phyloP scores from a whole-genome alignment of 495 filamentous ascomycete species.

The Neurospora sp. region DNA sequence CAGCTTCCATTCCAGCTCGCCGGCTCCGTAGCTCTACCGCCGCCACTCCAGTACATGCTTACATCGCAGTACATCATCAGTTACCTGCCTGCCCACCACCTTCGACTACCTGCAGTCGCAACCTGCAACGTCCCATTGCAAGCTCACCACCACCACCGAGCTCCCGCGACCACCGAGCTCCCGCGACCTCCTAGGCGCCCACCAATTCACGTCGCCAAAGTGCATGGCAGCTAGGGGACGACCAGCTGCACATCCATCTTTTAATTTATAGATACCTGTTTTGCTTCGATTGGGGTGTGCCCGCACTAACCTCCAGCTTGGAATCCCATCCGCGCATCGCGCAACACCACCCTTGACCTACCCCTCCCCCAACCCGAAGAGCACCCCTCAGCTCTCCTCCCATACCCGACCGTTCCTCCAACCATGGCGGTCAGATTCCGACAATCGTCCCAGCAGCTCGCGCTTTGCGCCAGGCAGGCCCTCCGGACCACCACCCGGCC shows the following conservation, averaged over 20 bases:
- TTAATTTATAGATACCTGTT: not conserved
- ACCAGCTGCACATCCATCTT: not conserved
- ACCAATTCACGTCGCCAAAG: constrained; percentile 1
- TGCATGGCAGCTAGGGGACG: constrained; percentile 2
- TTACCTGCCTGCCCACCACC: not conserved
- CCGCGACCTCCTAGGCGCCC: not conserved
- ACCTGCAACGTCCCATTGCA: not conserved
- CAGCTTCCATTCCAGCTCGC: not conserved
- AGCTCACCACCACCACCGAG: not conserved
- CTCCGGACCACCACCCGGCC: constrained; percentile 13
- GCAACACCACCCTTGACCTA: not conserved
- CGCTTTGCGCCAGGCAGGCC: constrained; percentile 14
- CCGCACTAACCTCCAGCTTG: not conserved
- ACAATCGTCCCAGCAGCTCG: constrained; percentile 19
- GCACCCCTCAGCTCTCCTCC: not conserved
- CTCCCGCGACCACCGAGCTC: not conserved
- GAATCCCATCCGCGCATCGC: not conserved
- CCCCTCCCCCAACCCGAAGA: constrained; percentile 1
- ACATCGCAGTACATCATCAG: not conserved
- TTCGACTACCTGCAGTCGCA: not conserved
- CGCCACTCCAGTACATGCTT: not conserved
- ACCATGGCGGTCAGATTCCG: constrained; percentile 18
- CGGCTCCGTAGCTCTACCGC: not conserved
- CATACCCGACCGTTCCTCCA: not conserved
- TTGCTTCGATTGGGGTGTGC: not conserved